Evolutionary conservation across 2,329 filamentous ascomycete species (phyloP).

Genomic region (Apiospora sp.): DNA sequence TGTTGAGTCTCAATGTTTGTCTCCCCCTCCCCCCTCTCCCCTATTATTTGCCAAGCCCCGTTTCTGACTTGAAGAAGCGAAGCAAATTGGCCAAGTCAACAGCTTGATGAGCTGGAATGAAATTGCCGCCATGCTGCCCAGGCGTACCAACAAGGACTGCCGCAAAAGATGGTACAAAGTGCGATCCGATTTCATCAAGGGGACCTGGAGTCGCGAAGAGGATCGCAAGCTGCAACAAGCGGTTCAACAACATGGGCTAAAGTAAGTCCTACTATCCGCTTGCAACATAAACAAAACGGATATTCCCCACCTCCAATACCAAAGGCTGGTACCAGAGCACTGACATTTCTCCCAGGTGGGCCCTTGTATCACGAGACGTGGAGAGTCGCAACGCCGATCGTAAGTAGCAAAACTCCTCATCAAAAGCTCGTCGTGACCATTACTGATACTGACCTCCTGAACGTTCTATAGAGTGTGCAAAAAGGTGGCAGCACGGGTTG

Average conservation of each 20-base stretch:
- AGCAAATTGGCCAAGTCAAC: conserved; percentile 5
- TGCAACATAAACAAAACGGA: too few species aligned
- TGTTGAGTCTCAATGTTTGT: conserved; percentile 6
- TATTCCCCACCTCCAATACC: background rate
- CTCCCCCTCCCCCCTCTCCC: too few species aligned
- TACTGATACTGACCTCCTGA: background rate
- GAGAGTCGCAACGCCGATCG: conserved; percentile 20
- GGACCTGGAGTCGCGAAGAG: conserved; percentile 17
- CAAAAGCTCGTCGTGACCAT: too few species aligned
- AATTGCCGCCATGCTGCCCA: conserved; percentile 9
- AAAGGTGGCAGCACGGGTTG: conserved; percentile 20
- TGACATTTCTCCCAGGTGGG: background rate
- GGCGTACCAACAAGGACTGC: conserved; percentile 24
- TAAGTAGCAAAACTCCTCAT: background rate
- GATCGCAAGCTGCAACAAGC: conserved; percentile 16
- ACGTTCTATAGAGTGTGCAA: background rate
- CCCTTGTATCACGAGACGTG: conserved; percentile 4
- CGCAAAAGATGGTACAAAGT: conserved; percentile 23
- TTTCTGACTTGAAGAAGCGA: background rate
- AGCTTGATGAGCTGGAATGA: conserved; percentile 20
- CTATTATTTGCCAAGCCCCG: too few species aligned
- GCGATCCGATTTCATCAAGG: conserved; percentile 12
- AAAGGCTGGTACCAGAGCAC: background rate
- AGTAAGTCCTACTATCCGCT: background rate
- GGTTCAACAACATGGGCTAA: conserved; percentile 2